Percentiles rank a stretch among this genome's conserved stretches.
phyloP scores from a whole-genome alignment of 306 rosid species.

The Luffa acutangula region DNA sequence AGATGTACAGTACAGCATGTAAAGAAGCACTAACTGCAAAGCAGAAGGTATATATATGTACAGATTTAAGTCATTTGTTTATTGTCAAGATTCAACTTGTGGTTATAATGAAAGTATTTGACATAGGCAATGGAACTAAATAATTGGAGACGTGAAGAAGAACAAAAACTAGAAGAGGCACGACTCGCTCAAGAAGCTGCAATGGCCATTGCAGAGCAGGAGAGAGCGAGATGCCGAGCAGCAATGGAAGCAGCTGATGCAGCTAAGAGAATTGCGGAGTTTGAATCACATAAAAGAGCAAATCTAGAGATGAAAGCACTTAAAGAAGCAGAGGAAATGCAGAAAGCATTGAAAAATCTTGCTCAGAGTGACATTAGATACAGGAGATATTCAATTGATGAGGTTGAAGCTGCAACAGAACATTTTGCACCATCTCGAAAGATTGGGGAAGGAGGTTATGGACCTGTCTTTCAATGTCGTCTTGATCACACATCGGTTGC shows the following conservation, averaged over 20 bases:
- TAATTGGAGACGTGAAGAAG: conserved; percentile 50
- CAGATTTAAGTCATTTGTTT: not conserved
- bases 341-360: conserved; percentile 41
- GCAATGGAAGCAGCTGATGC: conserved; percentile 79
- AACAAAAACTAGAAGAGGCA: conserved; percentile 55
- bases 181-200: conserved; percentile 61
- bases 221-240: conserved; percentile 58
- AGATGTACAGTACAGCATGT: conserved; percentile 68
- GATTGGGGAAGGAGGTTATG: conserved; percentile 95
- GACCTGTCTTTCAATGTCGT: conserved; percentile 60
- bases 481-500: conserved; percentile 86
- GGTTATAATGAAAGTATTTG: not conserved
- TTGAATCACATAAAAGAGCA: conserved; percentile 51
- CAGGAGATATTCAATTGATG: conserved; percentile 60
- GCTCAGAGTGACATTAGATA: conserved; percentile 47
- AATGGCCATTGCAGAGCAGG: conserved; percentile 60
- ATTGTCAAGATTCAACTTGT: not conserved
- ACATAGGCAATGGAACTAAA: conserved; percentile 48
- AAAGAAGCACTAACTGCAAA: conserved; percentile 66
- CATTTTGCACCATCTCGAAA: conserved; percentile 45
- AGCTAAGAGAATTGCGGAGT: conserved; percentile 56
- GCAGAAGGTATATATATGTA: conserved; percentile 41
- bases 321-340: conserved; percentile 60
- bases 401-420: conserved; percentile 70
- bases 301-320: conserved; percentile 40